phyloP scores from a whole-genome alignment of 2,329 filamentous ascomycete genomes.

The Botrytis porri region DNA sequence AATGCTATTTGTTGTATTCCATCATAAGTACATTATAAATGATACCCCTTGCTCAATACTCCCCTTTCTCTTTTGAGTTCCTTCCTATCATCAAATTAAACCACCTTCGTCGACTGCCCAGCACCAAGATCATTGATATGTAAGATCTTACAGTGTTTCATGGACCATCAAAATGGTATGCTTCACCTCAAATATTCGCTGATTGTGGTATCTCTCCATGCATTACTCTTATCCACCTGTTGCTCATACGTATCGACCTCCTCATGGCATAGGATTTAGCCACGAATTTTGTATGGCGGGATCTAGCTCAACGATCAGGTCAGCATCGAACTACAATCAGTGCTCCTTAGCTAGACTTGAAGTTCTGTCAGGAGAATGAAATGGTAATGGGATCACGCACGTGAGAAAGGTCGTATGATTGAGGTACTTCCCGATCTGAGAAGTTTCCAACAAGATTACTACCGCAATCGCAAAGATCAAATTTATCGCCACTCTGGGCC shows the following conservation, averaged over 20 bases:
- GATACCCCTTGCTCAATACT: not conserved
- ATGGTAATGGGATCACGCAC: not conserved
- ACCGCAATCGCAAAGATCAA: not conserved
- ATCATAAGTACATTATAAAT: not conserved
- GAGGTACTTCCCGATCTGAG: not conserved
- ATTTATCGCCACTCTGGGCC: not conserved
- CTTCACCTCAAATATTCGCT: not conserved
- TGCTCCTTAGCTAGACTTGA: not conserved
- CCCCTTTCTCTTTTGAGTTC: rapidly evolving
- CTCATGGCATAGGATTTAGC: not conserved
- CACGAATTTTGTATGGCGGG: no score
- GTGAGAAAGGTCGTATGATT: no score
- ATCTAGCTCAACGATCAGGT: not conserved
- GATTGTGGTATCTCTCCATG: not conserved
- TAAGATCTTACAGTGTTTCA: not conserved
- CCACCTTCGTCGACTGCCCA: not conserved
- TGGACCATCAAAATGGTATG: not conserved
- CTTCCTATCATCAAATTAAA: not conserved
- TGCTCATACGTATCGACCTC: not conserved
- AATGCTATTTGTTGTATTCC: not conserved
- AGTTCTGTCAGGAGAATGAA: not conserved
- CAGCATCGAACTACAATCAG: not conserved
- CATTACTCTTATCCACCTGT: not conserved
- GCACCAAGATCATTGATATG: not conserved
- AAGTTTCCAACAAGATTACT: not conserved